Evolutionary conservation across 176 grass and related monocot species (phyloP), one percentile per base, ranked within the genome.

Genomic region (Saccharum spontaneum): DNA sequence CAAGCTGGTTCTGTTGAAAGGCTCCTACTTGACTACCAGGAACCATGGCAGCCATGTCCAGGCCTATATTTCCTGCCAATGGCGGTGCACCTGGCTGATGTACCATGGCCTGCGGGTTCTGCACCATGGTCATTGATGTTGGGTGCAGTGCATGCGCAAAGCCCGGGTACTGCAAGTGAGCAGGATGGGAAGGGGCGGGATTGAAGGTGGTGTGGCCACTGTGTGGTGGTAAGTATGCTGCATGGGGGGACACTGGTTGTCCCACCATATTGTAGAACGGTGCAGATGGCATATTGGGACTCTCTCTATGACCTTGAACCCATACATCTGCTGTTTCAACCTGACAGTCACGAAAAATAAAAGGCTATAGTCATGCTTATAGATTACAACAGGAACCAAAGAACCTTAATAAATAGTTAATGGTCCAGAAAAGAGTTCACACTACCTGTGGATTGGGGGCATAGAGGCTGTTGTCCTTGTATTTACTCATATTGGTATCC

Each of bases 1-100:
- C 22, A 45, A 94, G 62, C 76, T 91, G 92, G 73, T 89, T 87
- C 67, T 85, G 84, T 75, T 94, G 89, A 80, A 91, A 94, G 43
- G 84, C 45, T 85, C 89, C 92, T 67, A 91, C 78, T 82, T 94
- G 89, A 59, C 87, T 83, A 38, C 84, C 92, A 36, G 92, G 81
- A 38, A 75, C 79, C 65, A 87, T 80, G 12, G 85, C 15, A 4
- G 86, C 43, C 77, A 94, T 86, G 65, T 90, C 92, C 41, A 94
- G 70, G 39, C 92, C 78, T 6, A 89, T 44, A 75, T 84, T 90
- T 62, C 89, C 89, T 69, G 87, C 84, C 26, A 89, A 60, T 26
- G 66, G 64, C 0, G 87, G 77, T 10, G 36, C 44, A 14, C 76
- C 81, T 15, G 64, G 72, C 62, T 91, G 92, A 86, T 94, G 92